Base-by-base conservation (phyloP, 441 rosid species). In the Flueggea neowawraea region DNA sequence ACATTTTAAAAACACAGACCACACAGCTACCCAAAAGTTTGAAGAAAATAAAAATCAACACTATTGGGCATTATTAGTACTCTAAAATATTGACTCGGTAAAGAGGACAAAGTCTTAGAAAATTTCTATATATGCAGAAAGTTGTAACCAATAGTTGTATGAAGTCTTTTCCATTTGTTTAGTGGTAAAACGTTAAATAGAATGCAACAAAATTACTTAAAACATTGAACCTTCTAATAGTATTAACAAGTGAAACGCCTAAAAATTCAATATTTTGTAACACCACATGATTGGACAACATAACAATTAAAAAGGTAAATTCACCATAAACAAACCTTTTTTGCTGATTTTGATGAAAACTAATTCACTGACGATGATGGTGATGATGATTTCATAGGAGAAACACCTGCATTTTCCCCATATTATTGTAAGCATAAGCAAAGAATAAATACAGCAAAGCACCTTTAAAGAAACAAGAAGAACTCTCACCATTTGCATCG, bases 301-400 rank as follows among this genome's bases (percentile, higher is more conserved):
- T 22, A 22, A 22, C 28, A 22, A 22, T 22, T 22, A 22, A 22
- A 22, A 22, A 22, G 28, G 28, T 22, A 22, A 22, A 22, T 22
- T 22, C 28, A 22, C 28, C 28, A 22, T 22, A 22, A n/a, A 60
- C 78, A 64, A 58, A 87, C 99, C 99, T 94, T 94, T 71, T 86
- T 89, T 48, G 84, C 71, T 58, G 96, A 78, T 75, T 84, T 94
- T 47, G 97, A 75, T 79, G 96, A 89, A 80, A 94, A 91, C 97
- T 97, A 91, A 61, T 55, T 61, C 58, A 78, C 77, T 52, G 97
- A 79, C 55, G 84, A 80, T 7, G 90, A 81, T 22, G 78, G 31
- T 58, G 84, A 80, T 7, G 91, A 81, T 22, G 78, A 31, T 69
- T 78, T 77, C 54, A 55, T 67, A 31, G 75, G 68, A 55, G 85